Evolutionary conservation across 108 stramenopile genomes (phyloP).

Genomic region (Chaetoceros tenuissimus): DNA sequence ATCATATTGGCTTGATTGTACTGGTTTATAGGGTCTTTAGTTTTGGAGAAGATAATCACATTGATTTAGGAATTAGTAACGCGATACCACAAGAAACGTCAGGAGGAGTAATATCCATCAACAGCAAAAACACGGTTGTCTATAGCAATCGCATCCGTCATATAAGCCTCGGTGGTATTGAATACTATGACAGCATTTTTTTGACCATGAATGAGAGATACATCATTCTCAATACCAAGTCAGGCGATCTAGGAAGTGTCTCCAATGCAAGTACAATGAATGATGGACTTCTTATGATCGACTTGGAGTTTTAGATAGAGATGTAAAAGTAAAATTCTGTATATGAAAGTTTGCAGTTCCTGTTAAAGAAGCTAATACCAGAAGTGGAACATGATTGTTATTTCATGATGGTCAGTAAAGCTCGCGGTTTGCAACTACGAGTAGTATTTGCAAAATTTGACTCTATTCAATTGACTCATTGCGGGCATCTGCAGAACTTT

Average conservation of each 20-base stretch:
- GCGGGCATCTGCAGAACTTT: conserved; percentile 88
- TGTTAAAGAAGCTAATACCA: conserved; percentile 67
- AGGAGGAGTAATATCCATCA: conserved; percentile 23
- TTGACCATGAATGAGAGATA: conserved; percentile 61
- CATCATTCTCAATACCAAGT: conserved; percentile 56
- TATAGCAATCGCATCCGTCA: conserved; percentile 56
- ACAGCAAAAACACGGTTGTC: conserved; percentile 8
- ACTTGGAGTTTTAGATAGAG: conserved; percentile 16
- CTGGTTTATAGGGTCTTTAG: conserved; percentile 51
- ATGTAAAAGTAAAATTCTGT: background rate
- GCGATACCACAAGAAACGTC: conserved; percentile 12
- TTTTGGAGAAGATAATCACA: conserved; percentile 23
- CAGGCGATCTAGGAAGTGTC: conserved; percentile 39
- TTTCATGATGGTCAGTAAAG: conserved; percentile 76
- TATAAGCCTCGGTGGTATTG: conserved; percentile 46
- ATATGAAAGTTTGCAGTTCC: too few species aligned
- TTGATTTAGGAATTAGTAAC: too few species aligned
- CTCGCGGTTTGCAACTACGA: conserved; percentile 82
- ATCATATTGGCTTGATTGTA: conserved; percentile 52
- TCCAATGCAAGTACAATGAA: background rate
- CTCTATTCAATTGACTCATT: conserved; percentile 52
- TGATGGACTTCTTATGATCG: conserved; percentile 56
- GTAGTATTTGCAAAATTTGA: conserved; percentile 95
- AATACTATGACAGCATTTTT: conserved; percentile 40
- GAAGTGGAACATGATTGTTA: conserved; percentile 76